Conservation (phyloP, 805 yeast genomes). For the Cyberlindnera japonica region DNA sequence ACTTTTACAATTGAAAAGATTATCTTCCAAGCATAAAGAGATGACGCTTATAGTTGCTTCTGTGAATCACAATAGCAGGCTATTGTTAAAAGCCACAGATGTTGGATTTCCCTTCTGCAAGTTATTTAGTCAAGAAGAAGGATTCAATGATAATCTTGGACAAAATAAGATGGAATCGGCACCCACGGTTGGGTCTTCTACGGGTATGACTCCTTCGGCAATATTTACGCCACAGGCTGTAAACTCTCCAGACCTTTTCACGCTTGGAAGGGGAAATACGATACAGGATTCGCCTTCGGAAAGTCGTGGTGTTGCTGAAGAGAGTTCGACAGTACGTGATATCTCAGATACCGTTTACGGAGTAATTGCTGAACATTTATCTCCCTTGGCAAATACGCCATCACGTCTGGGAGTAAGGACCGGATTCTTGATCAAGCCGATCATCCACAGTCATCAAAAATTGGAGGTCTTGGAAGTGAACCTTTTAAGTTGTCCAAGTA, state of each 20-base stretch:
- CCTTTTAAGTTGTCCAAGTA: slow-evolving; percentile 68
- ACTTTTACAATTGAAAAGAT: slow-evolving; percentile 70
- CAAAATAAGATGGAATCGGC: slow-evolving; percentile 17
- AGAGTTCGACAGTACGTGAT: slow-evolving; percentile 38
- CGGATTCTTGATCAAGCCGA: slow-evolving; percentile 57
- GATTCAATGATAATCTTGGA: slow-evolving; percentile 9
- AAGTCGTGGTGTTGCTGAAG: slow-evolving; percentile 10
- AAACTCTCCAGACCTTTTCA: slow-evolving; percentile 28
- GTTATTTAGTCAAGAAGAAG: slow-evolving; percentile 27
- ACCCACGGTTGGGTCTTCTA: slow-evolving; percentile 27
- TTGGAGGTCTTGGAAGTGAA: slow-evolving; percentile 55
- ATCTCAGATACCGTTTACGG: slow-evolving; percentile 51
- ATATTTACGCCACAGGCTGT: slow-evolving; percentile 27
- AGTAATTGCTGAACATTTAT: slow-evolving; percentile 52
- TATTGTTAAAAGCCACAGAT: slow-evolving; percentile 33
- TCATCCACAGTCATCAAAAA: slow-evolving; percentile 25
- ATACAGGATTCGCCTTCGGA: slow-evolving; percentile 21
- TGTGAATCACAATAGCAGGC: slow-evolving; percentile 56
- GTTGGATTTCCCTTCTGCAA: slow-evolving; percentile 33
- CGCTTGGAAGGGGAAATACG: slow-evolving; percentile 8
- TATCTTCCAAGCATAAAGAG: slow-evolving; percentile 53
- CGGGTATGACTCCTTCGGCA: slow-evolving; percentile 26
- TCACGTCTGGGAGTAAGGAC: slow-evolving; percentile 66
- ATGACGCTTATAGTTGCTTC: slow-evolving; percentile 67
- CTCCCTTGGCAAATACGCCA: slow-evolving; percentile 68